Base-by-base conservation (phyloP, 2,329 filamentous ascomycete species). In the Penicillium brevicompactum region DNA sequence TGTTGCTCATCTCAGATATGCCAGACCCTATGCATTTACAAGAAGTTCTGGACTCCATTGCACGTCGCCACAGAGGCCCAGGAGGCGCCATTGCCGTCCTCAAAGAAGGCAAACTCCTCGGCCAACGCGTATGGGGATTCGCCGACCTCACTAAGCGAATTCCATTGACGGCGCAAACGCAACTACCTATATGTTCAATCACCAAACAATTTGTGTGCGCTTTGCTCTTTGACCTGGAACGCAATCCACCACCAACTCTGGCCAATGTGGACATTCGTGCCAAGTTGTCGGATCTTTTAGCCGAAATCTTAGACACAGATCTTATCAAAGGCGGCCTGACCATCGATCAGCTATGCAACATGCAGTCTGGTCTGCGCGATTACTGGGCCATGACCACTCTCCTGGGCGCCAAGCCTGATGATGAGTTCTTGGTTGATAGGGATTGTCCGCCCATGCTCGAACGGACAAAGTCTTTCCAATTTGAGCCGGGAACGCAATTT, bases 151-250 rank as follows among this genome's bases (percentile, higher is more conserved):
- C 76, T n/a, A 46, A 59, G 8, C 69, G 71, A 5, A 70, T 74
- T 21, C 70, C 67, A 5, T 67, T 80, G 58, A 70, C 67, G 0
- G 41, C 70, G 4, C 54, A 71, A 4, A 78, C 70, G 1, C 66
- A 69, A 9, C 60, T 80, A 18, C 77, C 77, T 10, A 79, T 80
- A 53, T 80, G 78, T 59, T 79, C 77, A 5, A 80, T 79, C 55
- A 73, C 76, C 2, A 80, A 80, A 59, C 78, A 80, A 49, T 75
- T 78, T 63, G 61, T 77, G 2, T 78, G 76, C 50, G 66, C 72
- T 5, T 56, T 74, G 4, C 54, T 78, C 46, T 59, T 69, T 4
- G 72, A 73, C 38, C 59, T 79, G 6, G 58, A 73, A 41, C 63
- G 66, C 5, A 68, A 74, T 10, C 69, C 74, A 4, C 67, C 70